phyloP scores from a whole-genome alignment of 108 stramenopile species.

The Conticribra weissflogii region DNA sequence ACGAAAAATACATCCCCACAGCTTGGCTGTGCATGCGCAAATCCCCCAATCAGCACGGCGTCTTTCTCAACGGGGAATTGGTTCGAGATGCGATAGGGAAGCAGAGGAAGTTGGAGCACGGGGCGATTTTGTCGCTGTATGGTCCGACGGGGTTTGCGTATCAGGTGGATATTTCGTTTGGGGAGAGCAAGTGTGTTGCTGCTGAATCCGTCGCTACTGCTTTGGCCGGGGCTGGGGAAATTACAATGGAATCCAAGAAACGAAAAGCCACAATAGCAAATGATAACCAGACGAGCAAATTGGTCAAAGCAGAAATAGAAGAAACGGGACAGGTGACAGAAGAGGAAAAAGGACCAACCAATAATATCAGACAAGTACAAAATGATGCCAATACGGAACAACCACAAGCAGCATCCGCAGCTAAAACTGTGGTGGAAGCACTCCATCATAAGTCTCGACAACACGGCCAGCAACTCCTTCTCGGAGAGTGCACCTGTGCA shows the following conservation, averaged over 20 bases:
- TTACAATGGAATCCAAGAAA: no score
- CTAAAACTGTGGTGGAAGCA: neutral
- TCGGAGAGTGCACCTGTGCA: slow-evolving; percentile 23
- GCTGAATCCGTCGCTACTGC: neutral
- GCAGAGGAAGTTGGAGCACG: slow-evolving; percentile 13
- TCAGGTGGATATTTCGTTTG: slow-evolving; percentile 6
- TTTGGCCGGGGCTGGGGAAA: no score
- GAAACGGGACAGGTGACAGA: no score
- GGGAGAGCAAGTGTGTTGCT: slow-evolving; percentile 2
- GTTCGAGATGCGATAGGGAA: slow-evolving; percentile 15
- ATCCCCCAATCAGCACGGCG: slow-evolving; percentile 4
- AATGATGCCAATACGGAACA: neutral
- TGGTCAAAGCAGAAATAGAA: no score
- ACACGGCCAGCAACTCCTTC: slow-evolving; percentile 18
- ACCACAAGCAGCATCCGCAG: neutral
- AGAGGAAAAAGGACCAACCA: no score
- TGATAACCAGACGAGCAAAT: no score
- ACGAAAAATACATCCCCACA: neutral
- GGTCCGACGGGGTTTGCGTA: slow-evolving; percentile 23
- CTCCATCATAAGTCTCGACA: slow-evolving; percentile 20
- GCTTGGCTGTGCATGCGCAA: slow-evolving; percentile 40
- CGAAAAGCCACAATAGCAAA: no score
- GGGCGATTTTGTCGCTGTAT: slow-evolving; percentile 27
- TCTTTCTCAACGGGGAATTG: slow-evolving; percentile 11
- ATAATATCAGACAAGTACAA: neutral